Percentiles rank a stretch among this genome's conserved stretches.
phyloP scores from a whole-genome alignment of 331 rosid genomes.

The Rosa hybrid region DNA sequence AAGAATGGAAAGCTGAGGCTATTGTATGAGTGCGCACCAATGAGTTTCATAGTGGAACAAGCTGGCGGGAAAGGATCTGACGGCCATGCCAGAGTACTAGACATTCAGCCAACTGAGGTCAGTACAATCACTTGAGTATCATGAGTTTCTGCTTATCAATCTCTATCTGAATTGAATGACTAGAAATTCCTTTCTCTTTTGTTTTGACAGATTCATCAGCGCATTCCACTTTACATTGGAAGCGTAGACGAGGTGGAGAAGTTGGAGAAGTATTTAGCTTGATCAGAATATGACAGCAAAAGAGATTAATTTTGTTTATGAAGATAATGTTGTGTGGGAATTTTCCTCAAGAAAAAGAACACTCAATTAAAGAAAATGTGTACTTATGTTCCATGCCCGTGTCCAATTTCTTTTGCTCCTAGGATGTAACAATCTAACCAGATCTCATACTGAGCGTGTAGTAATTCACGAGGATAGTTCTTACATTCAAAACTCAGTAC shows the following conservation, averaged over 20 bases:
- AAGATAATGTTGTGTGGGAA: constrained; percentile 23
- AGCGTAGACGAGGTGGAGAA: constrained; percentile 90
- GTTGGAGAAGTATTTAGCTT: constrained; percentile 83
- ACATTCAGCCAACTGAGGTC: constrained; percentile 82
- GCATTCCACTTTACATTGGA: constrained; percentile 90
- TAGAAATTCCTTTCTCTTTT: not conserved
- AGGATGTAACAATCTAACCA: not conserved
- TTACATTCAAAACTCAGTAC: not conserved
- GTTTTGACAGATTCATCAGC: constrained; percentile 78
- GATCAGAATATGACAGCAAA: constrained; percentile 23
- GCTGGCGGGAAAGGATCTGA: constrained; percentile 99
- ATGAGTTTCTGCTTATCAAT: not conserved
- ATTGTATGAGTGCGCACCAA: constrained; percentile 94
- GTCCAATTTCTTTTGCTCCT: constrained; percentile 17
- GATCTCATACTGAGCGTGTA: not conserved
- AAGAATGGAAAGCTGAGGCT: constrained; percentile 97
- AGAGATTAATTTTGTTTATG: constrained; percentile 25
- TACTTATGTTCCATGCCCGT: not conserved
- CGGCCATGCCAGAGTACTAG: constrained; percentile 85
- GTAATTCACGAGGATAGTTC: not conserved
- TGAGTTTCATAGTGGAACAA: constrained; percentile 96
- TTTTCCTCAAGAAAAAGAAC: constrained; percentile 18
- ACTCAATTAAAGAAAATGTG: constrained; percentile 15
- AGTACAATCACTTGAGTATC: constrained; percentile 16
- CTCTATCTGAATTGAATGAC: constrained; percentile 10